Base-by-base conservation (phyloP, 768 basidiomycete genomes). In the Auricularia cornea region DNA sequence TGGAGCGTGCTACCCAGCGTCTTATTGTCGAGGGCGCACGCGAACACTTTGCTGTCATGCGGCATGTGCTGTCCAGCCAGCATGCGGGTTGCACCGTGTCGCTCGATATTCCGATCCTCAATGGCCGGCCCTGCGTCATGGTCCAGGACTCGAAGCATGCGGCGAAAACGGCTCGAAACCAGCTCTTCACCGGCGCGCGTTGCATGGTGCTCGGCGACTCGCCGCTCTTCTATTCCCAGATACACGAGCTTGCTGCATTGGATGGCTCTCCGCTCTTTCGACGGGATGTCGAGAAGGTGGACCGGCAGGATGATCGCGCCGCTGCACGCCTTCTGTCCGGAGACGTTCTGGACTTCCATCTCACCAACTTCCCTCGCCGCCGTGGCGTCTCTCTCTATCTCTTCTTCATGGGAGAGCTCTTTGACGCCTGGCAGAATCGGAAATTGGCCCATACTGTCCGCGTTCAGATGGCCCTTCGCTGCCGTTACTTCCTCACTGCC, bases 241-340 rank as follows among this genome's bases (percentile, higher is more conserved):
- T 73, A 12, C 70, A 61, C 6, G 30, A 66, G 0, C 14, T 75
- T 20, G 72, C 68, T 5, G 20, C 18, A 0, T 59, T 60, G 28
- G 56, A 28, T 23, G 44, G 20, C 44, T 10, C 44, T 5, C 72
- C 76, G 1, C 63, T 77, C 0, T 75, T 71, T 60, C 35, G 32
- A 3, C 71, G 72, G 0, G 76, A 77, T 64, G 75, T 81, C 1
- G 73, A 77, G 26, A 74, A 75, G 56, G 31, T 79, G 0, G 79
- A 82, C 61, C 65, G 73, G 0, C 79, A 82, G 70, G 81, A 81
- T 67, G 78, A 82, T 64, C 71, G 69, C 63, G 80, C 80, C 0
- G 80, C 80, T 0, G 62, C 72, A 3, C 72, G 76, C 0, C 66
- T 81, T 0, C 79, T 81, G 62, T 79, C 75, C 2, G 74, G 75